phyloP scores from a whole-genome alignment of 768 basidiomycete genomes.

The Boletus sp. region DNA sequence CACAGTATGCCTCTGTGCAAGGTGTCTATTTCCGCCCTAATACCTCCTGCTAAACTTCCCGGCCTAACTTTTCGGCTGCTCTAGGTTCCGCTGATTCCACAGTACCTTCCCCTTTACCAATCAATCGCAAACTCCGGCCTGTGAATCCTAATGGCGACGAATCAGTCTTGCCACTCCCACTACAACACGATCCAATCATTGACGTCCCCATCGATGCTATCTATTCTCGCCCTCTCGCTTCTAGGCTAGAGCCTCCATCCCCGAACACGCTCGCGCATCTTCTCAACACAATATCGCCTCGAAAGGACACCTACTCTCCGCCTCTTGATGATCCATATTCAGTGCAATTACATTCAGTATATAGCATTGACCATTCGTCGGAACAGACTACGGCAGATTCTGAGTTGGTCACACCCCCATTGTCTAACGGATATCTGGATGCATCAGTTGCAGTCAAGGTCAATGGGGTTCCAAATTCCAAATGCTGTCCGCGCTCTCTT shows the following conservation, averaged over 20 bases:
- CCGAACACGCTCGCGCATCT: constrained; percentile 25
- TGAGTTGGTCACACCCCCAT: constrained; percentile 24
- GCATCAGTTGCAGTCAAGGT: constrained; percentile 13
- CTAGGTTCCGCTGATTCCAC: constrained; percentile 74
- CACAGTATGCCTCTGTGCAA: constrained; percentile 67
- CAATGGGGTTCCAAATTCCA: constrained; percentile 8
- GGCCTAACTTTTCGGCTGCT: constrained; percentile 3
- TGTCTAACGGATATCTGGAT: constrained; percentile 8
- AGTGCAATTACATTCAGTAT: constrained; percentile 6
- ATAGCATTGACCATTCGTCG: constrained; percentile 8
- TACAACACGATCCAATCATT: constrained; percentile 7
- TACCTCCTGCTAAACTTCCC: constrained; percentile 1
- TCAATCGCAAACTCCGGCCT: constrained; percentile 27
- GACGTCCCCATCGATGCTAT: constrained; percentile 20
- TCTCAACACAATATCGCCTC: constrained; percentile 27
- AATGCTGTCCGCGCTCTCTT: background rate
- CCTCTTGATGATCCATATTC: constrained; percentile 6
- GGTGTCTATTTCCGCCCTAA: constrained; percentile 40
- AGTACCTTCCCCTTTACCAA: constrained; percentile 48
- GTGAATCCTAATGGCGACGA: constrained; percentile 2
- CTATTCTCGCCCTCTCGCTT: constrained; percentile 11
- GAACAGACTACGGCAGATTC: constrained; percentile 22
- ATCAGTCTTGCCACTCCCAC: background rate
- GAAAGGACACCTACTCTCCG: constrained; percentile 16
- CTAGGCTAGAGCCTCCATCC: constrained; percentile 24